Evolutionary conservation across 768 basidiomycete species (phyloP).

Genomic region (Mycena polygramma): DNA sequence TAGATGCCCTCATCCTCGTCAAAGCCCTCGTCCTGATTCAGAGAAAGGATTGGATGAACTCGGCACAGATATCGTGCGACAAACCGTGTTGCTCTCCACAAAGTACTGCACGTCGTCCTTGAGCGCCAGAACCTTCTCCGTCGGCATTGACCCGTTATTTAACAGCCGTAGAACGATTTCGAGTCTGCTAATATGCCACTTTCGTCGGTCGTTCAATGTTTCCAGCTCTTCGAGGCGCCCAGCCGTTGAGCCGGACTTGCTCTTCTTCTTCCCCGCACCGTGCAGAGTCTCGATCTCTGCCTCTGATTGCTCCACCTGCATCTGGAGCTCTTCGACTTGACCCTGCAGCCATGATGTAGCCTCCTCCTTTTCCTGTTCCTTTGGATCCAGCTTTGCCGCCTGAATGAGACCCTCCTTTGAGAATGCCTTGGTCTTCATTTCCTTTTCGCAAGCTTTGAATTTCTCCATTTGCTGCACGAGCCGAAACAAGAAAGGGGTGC

Average conservation of each 20-base stretch:
- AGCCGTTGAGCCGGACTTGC: slow-evolving; percentile 74
- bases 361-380: slow-evolving; percentile 96
- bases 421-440: slow-evolving; percentile 99
- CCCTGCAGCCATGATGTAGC: slow-evolving; percentile 88
- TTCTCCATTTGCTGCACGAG: slow-evolving; percentile 97
- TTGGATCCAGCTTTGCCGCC: slow-evolving; percentile 94
- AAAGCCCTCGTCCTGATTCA: slow-evolving; percentile 90
- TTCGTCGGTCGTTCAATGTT: slow-evolving; percentile 89
- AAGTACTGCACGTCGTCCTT: slow-evolving; percentile 98
- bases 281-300: slow-evolving; percentile 93
- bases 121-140: slow-evolving; percentile 84
- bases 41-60: slow-evolving; percentile 39
- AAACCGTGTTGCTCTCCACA: slow-evolving; percentile 93
- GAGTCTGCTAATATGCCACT: slow-evolving; percentile 94
- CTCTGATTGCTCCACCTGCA: slow-evolving; percentile 94
- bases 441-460: slow-evolving; percentile 99
- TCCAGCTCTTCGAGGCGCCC: slow-evolving; percentile 90
- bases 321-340: slow-evolving; percentile 91
- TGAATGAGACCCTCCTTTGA: slow-evolving; percentile 98
- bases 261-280: slow-evolving; percentile 87
- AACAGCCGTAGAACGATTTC: slow-evolving; percentile 94
- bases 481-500: slow-evolving; percentile 12
- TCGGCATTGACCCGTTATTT: slow-evolving; percentile 90
- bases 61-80: slow-evolving; percentile 48
- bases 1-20: slow-evolving; percentile 98